phyloP scores from a whole-genome alignment of 2,329 filamentous ascomycete species.

The Westerdykella ornata region DNA sequence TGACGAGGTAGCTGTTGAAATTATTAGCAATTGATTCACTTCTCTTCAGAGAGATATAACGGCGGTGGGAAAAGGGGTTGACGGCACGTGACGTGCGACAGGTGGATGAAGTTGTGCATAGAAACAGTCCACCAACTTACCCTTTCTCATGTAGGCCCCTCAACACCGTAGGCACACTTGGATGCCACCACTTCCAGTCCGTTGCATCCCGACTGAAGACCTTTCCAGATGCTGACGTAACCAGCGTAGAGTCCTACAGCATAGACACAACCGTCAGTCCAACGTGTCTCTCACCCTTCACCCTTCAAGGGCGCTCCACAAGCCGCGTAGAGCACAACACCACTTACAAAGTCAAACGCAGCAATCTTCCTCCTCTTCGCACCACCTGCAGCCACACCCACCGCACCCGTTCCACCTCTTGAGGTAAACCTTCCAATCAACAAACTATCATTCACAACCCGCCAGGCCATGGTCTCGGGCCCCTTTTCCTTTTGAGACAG shows the following conservation, averaged over 20 bases:
- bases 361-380: conserved; percentile 25
- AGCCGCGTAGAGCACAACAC: neutral
- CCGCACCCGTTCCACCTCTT: conserved; percentile 33
- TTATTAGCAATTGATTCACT: conserved; percentile 6
- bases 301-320: no score
- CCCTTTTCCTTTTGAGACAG: conserved; percentile 79
- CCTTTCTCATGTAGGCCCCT: conserved; percentile 64
- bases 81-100: neutral
- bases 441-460: conserved; percentile 59
- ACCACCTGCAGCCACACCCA: conserved; percentile 6
- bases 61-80: neutral
- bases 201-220: conserved; percentile 61
- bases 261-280: neutral
- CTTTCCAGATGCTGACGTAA: conserved; percentile 72
- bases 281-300: neutral
- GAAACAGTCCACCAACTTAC: conserved; percentile 34
- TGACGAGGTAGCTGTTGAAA: conserved; percentile 58
- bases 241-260: conserved; percentile 74
- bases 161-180: conserved; percentile 60
- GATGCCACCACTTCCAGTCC: conserved; percentile 96
- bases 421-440: conserved; percentile 63
- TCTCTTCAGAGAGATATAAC: neutral
- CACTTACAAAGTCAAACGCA: conserved; percentile 36
- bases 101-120: conserved; percentile 2
- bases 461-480: conserved; percentile 68